phyloP scores from a whole-genome alignment of 139 green algal genomes.

The Micromonas commoda region DNA sequence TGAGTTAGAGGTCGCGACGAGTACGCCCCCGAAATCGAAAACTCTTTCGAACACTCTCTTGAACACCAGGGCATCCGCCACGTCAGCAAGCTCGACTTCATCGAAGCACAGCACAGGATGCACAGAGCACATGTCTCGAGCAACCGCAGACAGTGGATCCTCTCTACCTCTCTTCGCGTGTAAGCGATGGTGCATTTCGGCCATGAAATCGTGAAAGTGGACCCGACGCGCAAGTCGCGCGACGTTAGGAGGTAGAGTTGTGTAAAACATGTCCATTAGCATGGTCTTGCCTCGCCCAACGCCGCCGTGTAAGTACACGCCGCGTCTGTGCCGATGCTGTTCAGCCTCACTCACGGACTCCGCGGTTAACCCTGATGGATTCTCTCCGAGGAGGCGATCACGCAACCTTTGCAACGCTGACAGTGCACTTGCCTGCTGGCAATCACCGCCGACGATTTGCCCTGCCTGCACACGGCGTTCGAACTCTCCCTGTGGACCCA shows the following conservation, averaged over 20 bases:
- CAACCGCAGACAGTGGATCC: slow-evolving; percentile 1
- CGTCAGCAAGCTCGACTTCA: slow-evolving; percentile 28
- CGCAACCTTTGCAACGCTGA: too few species aligned
- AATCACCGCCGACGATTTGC: too few species aligned
- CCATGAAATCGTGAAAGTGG: slow-evolving; percentile 31
- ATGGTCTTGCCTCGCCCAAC: slow-evolving; percentile 29
- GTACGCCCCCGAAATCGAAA: slow-evolving; percentile 24
- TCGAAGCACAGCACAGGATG: slow-evolving; percentile 24
- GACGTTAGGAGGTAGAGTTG: neutral
- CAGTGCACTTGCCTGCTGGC: too few species aligned
- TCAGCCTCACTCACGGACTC: neutral
- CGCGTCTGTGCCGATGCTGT: neutral
- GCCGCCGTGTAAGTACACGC: slow-evolving; percentile 26
- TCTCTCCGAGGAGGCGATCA: neutral
- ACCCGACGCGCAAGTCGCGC: neutral
- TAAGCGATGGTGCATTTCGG: slow-evolving; percentile 9
- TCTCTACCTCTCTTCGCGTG: neutral
- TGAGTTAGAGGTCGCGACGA: slow-evolving; percentile 27
- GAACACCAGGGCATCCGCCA: slow-evolving; percentile 38
- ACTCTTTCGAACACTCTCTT: slow-evolving; percentile 36
- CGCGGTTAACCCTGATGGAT: neutral
- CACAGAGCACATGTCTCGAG: neutral
- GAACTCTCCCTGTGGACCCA: too few species aligned
- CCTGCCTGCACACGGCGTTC: too few species aligned
- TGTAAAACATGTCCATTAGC: slow-evolving; percentile 20